Evolutionary conservation across 78 protist genomes (phyloP).

Genomic region (Dictyostelium citrinum): DNA sequence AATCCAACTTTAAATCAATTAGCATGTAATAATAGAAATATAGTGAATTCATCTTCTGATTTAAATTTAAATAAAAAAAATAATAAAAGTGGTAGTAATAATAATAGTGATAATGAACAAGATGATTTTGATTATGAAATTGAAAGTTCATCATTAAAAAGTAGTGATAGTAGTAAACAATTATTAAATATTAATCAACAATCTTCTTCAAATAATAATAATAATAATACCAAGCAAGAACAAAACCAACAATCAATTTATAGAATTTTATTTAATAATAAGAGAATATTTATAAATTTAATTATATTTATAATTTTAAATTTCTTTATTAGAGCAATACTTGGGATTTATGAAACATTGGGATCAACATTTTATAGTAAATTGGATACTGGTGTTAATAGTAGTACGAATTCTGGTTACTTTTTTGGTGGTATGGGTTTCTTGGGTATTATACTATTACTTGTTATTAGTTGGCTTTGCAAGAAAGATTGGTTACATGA

Average conservation of each 20-base stretch:
- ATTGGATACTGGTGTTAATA: background rate
- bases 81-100: background rate
- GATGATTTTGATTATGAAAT: background rate
- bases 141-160: background rate
- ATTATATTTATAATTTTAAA: background rate
- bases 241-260: background rate
- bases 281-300: background rate
- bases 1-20: background rate
- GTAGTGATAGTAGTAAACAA: background rate
- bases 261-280: background rate
- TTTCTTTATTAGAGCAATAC: background rate
- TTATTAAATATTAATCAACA: background rate
- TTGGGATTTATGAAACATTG: constrained; percentile 11
- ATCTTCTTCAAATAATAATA: too few relatives aligned
- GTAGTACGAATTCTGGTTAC: constrained; percentile 9
- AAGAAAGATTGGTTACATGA: background rate
- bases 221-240: background rate
- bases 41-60: background rate
- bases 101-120: background rate
- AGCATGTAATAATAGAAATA: background rate
- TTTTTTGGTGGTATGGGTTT: constrained; percentile 21
- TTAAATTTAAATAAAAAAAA: background rate
- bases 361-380: background rate
- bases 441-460: background rate
- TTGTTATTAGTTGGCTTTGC: background rate